Conservation (phyloP, 805 yeast genomes). For the Zygosaccharomyces bisporus region DNA sequence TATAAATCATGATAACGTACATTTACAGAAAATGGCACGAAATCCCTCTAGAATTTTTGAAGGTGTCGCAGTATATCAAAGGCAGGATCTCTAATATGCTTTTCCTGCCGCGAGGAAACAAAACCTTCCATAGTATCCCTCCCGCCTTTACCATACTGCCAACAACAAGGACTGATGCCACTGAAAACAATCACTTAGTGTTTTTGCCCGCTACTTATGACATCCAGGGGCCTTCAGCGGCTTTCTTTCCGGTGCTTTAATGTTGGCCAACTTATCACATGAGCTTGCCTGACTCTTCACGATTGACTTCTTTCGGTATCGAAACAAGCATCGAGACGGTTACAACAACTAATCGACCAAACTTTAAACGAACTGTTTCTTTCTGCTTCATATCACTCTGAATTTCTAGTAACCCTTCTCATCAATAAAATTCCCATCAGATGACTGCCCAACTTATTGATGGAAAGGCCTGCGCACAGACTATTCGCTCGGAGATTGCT, state of each 20-base stretch:
- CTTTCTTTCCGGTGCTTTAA: no score
- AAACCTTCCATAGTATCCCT: no score
- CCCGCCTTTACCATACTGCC: no score
- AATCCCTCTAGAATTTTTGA: no score
- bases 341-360: background rate
- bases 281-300: conserved; percentile 6
- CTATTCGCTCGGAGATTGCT: conserved; percentile 50
- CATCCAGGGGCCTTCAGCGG: background rate
- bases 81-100: no score
- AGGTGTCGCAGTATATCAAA: no score
- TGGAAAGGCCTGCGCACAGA: conserved; percentile 56
- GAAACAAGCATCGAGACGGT: background rate
- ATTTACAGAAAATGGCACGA: no score
- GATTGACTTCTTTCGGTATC: conserved; percentile 8
- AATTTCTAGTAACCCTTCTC: background rate
- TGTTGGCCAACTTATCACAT: conserved; percentile 3
- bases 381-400: background rate
- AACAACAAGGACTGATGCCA: no score
- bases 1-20: no score
- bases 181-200: no score
- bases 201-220: no score
- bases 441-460: conserved; percentile 42
- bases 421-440: background rate
- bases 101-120: no score
- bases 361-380: background rate